Conservation (phyloP, 352 stramenopile genomes). For the Phytophthora cactorum region DNA sequence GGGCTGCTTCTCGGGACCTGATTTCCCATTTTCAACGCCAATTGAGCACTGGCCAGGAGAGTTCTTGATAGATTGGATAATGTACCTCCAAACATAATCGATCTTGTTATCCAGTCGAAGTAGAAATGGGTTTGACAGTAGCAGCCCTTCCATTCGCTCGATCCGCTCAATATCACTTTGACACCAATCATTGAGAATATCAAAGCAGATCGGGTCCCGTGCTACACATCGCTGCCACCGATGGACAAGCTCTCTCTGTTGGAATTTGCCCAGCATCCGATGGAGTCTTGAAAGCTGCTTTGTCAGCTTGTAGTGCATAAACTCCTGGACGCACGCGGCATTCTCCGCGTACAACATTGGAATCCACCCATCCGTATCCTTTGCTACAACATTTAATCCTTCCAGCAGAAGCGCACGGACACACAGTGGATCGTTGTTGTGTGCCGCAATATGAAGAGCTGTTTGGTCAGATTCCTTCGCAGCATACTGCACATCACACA, state of each 20-base stretch:
- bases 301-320: constrained; percentile 66
- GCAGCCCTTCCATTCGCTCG: constrained; percentile 58
- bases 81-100: constrained; percentile 45
- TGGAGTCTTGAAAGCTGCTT: constrained; percentile 63
- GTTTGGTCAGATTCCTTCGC: constrained; percentile 55
- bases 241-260: constrained; percentile 50
- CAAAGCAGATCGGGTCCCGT: constrained; percentile 51
- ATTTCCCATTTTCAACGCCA: constrained; percentile 7
- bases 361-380: constrained; percentile 58
- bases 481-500: constrained; percentile 47
- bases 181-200: constrained; percentile 81
- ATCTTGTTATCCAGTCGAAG: constrained; percentile 78
- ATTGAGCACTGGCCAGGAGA: constrained; percentile 3
- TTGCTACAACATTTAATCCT: constrained; percentile 46
- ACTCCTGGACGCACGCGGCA: constrained; percentile 41
- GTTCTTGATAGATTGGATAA: constrained; percentile 47
- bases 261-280: constrained; percentile 52
- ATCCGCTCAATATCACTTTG: constrained; percentile 50
- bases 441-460: constrained; percentile 65
- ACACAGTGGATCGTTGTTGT: constrained; percentile 32
- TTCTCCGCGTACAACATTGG: constrained; percentile 48
- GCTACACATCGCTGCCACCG: constrained; percentile 54
- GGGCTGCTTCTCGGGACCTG: constrained; percentile 2
- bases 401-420: constrained; percentile 49
- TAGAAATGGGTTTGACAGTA: constrained; percentile 53